These are phyloP conservation scores for Candida arabinofermentans DNA, from an alignment of 805 yeast species.

Conservation along the genomic window DNA sequence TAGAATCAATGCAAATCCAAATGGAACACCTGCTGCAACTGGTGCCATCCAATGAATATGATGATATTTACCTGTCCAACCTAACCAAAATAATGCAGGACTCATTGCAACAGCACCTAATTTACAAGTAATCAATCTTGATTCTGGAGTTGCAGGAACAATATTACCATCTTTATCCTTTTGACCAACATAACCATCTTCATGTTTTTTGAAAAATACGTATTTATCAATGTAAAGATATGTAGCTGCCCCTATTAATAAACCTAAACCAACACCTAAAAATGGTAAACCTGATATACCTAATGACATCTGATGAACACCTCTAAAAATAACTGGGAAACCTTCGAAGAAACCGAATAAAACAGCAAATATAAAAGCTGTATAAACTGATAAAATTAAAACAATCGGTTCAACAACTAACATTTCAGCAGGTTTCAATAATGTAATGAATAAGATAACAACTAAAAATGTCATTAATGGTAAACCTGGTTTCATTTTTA, in stretches of 20 bases:
- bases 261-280: slow-evolving; percentile 68
- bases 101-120: slow-evolving; percentile 68
- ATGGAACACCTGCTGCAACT: slow-evolving; percentile 69
- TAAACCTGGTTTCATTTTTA: slow-evolving; percentile 38
- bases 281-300: slow-evolving; percentile 70
- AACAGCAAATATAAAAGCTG: slow-evolving; percentile 74
- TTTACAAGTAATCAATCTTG: slow-evolving; percentile 55
- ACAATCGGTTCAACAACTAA: slow-evolving; percentile 73
- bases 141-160: slow-evolving; percentile 56
- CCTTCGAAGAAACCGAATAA: slow-evolving; percentile 79
- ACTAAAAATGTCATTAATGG: slow-evolving; percentile 38
- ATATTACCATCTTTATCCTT: slow-evolving; percentile 55
- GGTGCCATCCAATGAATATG: slow-evolving; percentile 76
- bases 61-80: slow-evolving; percentile 59
- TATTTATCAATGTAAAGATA: slow-evolving; percentile 48
- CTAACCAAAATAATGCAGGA: slow-evolving; percentile 72
- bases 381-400: slow-evolving; percentile 60
- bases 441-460: slow-evolving; percentile 43
- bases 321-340: slow-evolving; percentile 68
- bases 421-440: slow-evolving; percentile 66
- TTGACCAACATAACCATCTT: slow-evolving; percentile 56
- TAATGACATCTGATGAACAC: slow-evolving; percentile 51
- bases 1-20: slow-evolving; percentile 70
- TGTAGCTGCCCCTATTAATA: slow-evolving; percentile 49
- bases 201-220: slow-evolving; percentile 50